Base-by-base conservation (phyloP, 768 basidiomycete genomes). In the Amanita inopinata region DNA sequence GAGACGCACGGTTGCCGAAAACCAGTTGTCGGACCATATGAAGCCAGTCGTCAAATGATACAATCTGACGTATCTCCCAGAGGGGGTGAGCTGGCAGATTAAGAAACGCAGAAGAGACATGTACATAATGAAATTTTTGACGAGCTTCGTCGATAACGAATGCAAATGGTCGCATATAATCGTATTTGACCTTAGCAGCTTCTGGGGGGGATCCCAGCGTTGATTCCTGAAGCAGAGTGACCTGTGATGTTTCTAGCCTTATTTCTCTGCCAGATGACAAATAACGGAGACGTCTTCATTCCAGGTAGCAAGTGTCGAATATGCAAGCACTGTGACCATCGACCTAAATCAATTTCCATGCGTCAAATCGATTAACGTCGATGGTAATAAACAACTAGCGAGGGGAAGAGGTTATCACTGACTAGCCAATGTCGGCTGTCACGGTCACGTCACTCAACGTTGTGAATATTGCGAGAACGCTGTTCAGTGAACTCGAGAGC, bases 31-130 rank as follows among this genome's bases (percentile, higher is more conserved):
- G 56, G 20, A 61, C 56, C 14, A 64, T 51, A 35, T 57, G 49
- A 3, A 37, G 33, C 2, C 33, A 19, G 3, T 43, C 50, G 36
- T 63, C n/a, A n/a, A n/a, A n/a, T n/a, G n/a, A n/a, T n/a, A n/a
- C n/a, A n/a, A 61, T 49, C 36, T 66, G 64, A n/a, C 48, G 45
- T 0, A 62, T 31, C 33, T 66, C 63, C 55, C 56, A 66, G 14
- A 61, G 5, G 5, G 60, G 62, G 39, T 64, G 58, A 3, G 51
- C 51, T 3, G 60, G 60, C 0, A 63, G 47, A 31, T 51, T 61
- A 3, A 56, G 53, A 39, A 61, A 66, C 0, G 63, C 63, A 4
- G 50, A 46, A 1, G 53, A 24, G 3, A 64, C 52, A 31, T 64
- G 55, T 5, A 51, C 51, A 33, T 62, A 60, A 8, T 50, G 42